Percentiles rank a stretch among this genome's conserved stretches.
Conservation (phyloP, 768 basidiomycete species). For the Mycena metata region DNA sequence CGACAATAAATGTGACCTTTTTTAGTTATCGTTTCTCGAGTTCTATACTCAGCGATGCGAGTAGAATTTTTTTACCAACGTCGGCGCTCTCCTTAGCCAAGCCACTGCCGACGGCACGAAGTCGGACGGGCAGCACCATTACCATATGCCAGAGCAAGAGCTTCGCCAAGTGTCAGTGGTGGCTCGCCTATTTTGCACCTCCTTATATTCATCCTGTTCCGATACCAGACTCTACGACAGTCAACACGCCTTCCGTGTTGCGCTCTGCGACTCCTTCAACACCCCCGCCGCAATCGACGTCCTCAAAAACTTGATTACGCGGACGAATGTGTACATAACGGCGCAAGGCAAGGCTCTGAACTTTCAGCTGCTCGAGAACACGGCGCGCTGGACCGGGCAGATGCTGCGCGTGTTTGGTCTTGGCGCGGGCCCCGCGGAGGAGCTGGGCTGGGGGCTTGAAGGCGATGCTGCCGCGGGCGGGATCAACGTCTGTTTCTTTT, state of each 20-base stretch:
- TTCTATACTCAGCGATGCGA: constrained; percentile 25
- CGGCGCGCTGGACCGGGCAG: constrained; percentile 76
- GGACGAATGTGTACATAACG: constrained; percentile 91
- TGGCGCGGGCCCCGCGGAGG: constrained; percentile 72
- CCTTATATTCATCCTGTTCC: constrained; percentile 15
- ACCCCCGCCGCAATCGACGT: constrained; percentile 86
- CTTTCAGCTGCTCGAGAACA: constrained; percentile 71
- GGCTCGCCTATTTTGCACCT: constrained; percentile 17
- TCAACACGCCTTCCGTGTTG: constrained; percentile 83
- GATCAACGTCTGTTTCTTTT: constrained; percentile 62
- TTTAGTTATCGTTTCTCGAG: constrained; percentile 13
- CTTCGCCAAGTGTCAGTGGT: constrained; percentile 70
- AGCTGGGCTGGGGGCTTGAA: constrained; percentile 91
- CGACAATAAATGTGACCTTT: constrained; percentile 81
- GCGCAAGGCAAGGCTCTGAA: constrained; percentile 70
- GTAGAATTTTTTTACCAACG: constrained; percentile 94
- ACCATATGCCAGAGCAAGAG: constrained; percentile 75
- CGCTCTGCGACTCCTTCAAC: constrained; percentile 97
- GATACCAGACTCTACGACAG: constrained; percentile 76
- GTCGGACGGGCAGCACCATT: constrained; percentile 75
- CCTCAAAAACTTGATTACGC: constrained; percentile 85
- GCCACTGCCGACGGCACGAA: constrained; percentile 59
- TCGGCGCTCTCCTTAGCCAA: constrained; percentile 83
- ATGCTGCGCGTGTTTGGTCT: constrained; percentile 88
- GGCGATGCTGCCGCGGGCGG: constrained; percentile 58